Percentiles rank a stretch among this genome's conserved stretches.
Evolutionary conservation across 148 eudicot genomes (phyloP).

Genomic region (Pouteria glomerata): DNA sequence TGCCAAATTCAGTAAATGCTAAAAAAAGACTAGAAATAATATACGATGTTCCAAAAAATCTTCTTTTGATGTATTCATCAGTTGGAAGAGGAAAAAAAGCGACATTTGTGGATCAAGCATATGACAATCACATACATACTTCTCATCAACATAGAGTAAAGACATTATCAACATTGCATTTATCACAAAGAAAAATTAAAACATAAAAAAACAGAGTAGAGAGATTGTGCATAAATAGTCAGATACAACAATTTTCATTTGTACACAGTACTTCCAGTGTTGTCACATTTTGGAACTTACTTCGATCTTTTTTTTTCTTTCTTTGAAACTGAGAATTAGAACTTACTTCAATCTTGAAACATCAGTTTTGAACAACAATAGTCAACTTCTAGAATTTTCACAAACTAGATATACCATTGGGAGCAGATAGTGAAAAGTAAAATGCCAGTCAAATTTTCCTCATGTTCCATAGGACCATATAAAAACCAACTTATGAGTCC

Average conservation of each 20-base stretch:
- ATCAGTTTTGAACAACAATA: background rate
- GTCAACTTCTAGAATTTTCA: background rate
- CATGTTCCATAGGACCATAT: background rate
- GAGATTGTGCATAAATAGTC: background rate
- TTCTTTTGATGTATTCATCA: background rate
- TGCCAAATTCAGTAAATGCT: slow-evolving; percentile 3
- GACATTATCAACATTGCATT: too few relatives aligned
- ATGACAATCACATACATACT: too few relatives aligned
- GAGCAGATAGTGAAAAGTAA: background rate
- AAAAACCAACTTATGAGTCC: background rate
- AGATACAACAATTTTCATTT: too few relatives aligned
- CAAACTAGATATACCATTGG: background rate
- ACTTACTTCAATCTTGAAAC: background rate
- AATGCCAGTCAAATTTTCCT: background rate
- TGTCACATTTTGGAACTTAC: too few relatives aligned
- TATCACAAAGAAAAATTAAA: too few relatives aligned
- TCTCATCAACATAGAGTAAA: too few relatives aligned
- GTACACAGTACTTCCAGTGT: too few relatives aligned
- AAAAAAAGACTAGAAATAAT: background rate
- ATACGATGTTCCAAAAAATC: background rate
- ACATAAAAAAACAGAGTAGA: background rate
- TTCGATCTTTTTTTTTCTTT: too few relatives aligned
- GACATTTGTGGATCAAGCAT: background rate
- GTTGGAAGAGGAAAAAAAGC: background rate
- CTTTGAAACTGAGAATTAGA: too few relatives aligned